These are phyloP conservation scores for Plectosphaerella cucumerina DNA, from an alignment of 2,329 filamentous ascomycete species.

Conservation along the genomic window DNA sequence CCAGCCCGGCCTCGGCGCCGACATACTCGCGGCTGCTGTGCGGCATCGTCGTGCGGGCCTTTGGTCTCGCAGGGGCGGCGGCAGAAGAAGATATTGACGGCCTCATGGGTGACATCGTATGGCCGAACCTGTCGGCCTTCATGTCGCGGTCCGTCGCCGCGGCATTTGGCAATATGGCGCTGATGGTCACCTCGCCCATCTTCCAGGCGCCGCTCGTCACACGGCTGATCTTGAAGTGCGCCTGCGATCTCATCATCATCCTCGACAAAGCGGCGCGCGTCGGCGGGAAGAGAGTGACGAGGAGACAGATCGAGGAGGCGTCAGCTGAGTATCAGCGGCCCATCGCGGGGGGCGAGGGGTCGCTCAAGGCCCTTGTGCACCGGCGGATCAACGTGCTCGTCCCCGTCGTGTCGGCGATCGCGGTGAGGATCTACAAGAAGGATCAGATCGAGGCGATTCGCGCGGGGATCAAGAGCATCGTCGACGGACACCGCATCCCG, in stretches of 20 bases:
- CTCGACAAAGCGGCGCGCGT: constrained; percentile 3
- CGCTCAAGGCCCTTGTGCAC: neutral
- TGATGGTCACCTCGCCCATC: constrained; percentile 5
- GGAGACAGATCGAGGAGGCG: neutral
- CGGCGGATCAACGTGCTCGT: neutral
- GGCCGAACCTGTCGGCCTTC: constrained; percentile 17
- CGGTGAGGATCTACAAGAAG: constrained; percentile 1
- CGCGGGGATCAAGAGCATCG: neutral
- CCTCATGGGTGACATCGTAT: constrained; percentile 14
- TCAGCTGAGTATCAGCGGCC: neutral
- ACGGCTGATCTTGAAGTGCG: constrained; percentile 9
- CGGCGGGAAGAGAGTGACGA: neutral
- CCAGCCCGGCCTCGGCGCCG: constrained; percentile 14
- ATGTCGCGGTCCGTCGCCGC: constrained; percentile 16
- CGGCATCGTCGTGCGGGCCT: constrained; percentile 16
- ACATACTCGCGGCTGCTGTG: constrained; percentile 18
- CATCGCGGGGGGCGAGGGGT: neutral
- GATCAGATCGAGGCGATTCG: neutral
- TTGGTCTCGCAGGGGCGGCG: constrained; percentile 15
- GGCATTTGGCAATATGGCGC: constrained; percentile 14
- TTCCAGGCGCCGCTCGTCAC: constrained; percentile 6
- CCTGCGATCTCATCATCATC: constrained; percentile 8
- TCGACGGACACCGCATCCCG: neutral
- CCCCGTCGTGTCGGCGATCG: neutral
- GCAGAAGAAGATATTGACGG: constrained; percentile 15